Base-by-base conservation (phyloP, 441 rosid species). In the Bruguiera hainesii region DNA sequence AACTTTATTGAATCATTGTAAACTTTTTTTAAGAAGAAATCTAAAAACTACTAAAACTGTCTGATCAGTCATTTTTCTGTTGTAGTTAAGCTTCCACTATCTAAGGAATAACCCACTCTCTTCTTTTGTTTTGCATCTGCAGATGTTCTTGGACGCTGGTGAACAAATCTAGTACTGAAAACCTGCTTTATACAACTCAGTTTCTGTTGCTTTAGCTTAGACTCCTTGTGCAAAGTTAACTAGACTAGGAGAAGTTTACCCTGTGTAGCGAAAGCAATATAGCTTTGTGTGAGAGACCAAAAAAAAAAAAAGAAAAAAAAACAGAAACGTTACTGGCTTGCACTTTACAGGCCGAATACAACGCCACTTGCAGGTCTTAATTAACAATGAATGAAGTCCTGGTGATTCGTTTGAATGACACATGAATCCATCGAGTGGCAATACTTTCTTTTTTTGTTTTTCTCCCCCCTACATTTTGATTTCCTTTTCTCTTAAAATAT, bases 111-210 rank as follows among this genome's bases (percentile, higher is more conserved):
- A 56, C 51, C 56, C 28, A 20, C 33, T 1, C 33, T 15, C 15
- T 10, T 30, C 39, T 5, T 61, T 20, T 28, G 57, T 18, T 69
- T 59, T 64, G 59, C 67, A 74, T 65, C 60, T 75, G 81, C 78
- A 82, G 79, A 66, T 67, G 63, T 57, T 58, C 35, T 13, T 10
- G 70, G 68, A 65, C 29, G 68, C 49, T 59, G 20, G 62, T 35
- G 48, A 71, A 58, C 23, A 49, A 71, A 51, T 35, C 4, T 42
- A 69, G 42, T 6, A 64, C 53, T 19, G 35, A 31, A 37, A 33
- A 28, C 49, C 57, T 42, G 55, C 23, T 66, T 51, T 29, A 53
- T 30, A 56, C 25, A 29, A 29, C 56, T 31, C 7, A 7, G 1
- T 65, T 42, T 23, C 60, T 9, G 3, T 65, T 48, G 61, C 16